Conservation (phyloP, 2,329 filamentous ascomycete species). For the Pseudogymnoascus sp. region DNA sequence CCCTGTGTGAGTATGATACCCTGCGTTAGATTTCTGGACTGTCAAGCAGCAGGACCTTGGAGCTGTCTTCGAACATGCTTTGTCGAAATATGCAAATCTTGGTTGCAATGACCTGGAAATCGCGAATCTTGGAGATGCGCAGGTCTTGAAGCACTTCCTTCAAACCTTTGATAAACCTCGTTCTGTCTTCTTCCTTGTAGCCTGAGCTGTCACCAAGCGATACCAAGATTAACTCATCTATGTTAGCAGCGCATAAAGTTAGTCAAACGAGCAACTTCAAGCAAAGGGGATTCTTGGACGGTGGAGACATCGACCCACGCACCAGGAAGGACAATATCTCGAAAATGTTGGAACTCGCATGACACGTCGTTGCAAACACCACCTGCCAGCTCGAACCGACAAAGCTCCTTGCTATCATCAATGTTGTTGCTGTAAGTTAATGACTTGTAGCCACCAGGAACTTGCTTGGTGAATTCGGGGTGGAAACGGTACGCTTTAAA, state of each 20-base stretch:
- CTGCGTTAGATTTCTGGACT: constrained; percentile 14
- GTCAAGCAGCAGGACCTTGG: constrained; percentile 54
- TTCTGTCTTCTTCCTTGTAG: constrained; percentile 52
- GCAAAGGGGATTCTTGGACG: constrained; percentile 24
- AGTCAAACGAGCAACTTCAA: constrained; percentile 7
- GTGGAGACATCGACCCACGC: constrained; percentile 40
- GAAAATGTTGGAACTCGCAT: constrained; percentile 77
- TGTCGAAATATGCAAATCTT: constrained; percentile 61
- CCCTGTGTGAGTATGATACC: constrained; percentile 1
- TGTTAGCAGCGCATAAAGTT: constrained; percentile 13
- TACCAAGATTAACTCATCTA: constrained; percentile 67
- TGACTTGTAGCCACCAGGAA: constrained; percentile 74
- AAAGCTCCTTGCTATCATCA: constrained; percentile 65
- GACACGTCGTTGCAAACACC: constrained; percentile 63
- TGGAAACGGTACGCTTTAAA: constrained; percentile 92
- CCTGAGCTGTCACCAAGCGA: constrained; percentile 62
- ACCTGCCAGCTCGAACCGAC: constrained; percentile 64
- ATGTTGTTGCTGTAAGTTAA: constrained; percentile 92
- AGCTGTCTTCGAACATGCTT: constrained; percentile 55
- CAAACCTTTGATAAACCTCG: constrained; percentile 56
- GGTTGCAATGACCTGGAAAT: constrained; percentile 59
- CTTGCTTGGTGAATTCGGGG: constrained; percentile 60
- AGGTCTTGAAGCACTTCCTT: constrained; percentile 53
- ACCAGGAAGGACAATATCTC: constrained; percentile 65
- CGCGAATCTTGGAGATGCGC: constrained; percentile 51